A percentile compares a stretch with the other conserved stretches of the same genome.
Conservation (phyloP, 306 rosid genomes). For the Fragaria iinumae region DNA sequence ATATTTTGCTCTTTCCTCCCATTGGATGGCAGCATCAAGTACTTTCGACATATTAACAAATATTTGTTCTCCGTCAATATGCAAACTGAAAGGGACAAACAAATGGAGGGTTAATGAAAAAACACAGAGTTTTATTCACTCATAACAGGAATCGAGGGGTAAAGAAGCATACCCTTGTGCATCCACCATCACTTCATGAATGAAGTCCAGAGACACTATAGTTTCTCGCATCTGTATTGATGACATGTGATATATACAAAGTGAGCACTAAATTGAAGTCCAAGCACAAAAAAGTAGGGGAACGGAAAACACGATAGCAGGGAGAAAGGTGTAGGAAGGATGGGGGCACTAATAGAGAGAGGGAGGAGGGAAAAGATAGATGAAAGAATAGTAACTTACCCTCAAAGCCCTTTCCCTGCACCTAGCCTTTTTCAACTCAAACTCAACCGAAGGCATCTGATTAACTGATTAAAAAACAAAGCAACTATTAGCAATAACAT, state of each 20-base stretch:
- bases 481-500: constrained; percentile 10
- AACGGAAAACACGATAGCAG: constrained; percentile 2
- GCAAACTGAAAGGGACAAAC: constrained; percentile 51
- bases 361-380: constrained; percentile 3
- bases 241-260: constrained; percentile 18
- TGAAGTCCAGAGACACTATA: constrained; percentile 59
- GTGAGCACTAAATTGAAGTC: constrained; percentile 20
- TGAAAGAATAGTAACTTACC: constrained; percentile 37
- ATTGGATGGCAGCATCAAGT: constrained; percentile 53
- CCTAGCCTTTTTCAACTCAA: constrained; percentile 82
- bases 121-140: constrained; percentile 7
- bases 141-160: constrained; percentile 22
- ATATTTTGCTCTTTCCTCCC: constrained; percentile 76
- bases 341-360: background rate
- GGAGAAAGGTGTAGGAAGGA: background rate
- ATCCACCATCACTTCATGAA: constrained; percentile 63
- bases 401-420: constrained; percentile 66
- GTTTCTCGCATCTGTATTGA: constrained; percentile 55
- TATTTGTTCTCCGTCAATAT: constrained; percentile 58
- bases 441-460: constrained; percentile 64
- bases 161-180: constrained; percentile 47
- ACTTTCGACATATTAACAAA: constrained; percentile 49
- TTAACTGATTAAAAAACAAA: constrained; percentile 64
- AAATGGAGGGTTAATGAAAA: constrained; percentile 10
- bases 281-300: constrained; percentile 4